Evolutionary conservation across 2,329 filamentous ascomycete species (phyloP).

Genomic region (Fusarium armeniacum): DNA sequence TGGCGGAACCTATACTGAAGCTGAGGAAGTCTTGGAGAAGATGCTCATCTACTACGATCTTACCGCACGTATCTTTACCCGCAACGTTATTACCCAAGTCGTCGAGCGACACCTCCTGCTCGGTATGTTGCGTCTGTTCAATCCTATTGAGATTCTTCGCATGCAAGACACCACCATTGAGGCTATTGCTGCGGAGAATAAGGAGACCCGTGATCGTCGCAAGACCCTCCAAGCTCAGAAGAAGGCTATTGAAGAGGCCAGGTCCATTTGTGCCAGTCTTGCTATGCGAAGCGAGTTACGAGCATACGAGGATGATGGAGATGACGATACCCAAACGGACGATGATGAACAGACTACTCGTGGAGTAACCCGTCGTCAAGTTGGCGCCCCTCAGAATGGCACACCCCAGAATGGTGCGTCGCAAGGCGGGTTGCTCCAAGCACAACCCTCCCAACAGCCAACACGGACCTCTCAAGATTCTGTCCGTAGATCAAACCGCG

Average conservation of each 20-base stretch:
- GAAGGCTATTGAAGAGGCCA: slow-evolving; percentile 65
- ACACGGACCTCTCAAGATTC: slow-evolving; percentile 41
- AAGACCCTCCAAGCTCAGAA: slow-evolving; percentile 63
- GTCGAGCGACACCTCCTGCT: slow-evolving; percentile 66
- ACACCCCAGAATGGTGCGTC: slow-evolving; percentile 31
- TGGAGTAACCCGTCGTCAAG: slow-evolving; percentile 37
- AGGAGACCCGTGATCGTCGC: slow-evolving; percentile 65
- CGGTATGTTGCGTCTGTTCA: slow-evolving; percentile 66
- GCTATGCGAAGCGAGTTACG: slow-evolving; percentile 67
- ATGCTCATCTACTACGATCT: slow-evolving; percentile 70
- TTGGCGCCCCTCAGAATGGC: slow-evolving; percentile 36
- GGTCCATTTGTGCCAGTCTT: slow-evolving; percentile 63
- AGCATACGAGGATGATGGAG: slow-evolving; percentile 55
- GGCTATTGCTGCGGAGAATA: slow-evolving; percentile 67
- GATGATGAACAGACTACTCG: slow-evolving; percentile 49
- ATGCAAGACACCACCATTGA: slow-evolving; percentile 62
- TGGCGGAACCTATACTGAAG: slow-evolving; percentile 63
- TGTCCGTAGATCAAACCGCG: slow-evolving; percentile 41
- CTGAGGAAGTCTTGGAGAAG: slow-evolving; percentile 68
- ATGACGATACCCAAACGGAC: slow-evolving; percentile 52
- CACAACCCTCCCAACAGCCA: slow-evolving; percentile 30
- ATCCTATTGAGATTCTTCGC: slow-evolving; percentile 65
- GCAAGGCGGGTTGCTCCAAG: slow-evolving; percentile 36
- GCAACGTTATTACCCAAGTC: slow-evolving; percentile 67
- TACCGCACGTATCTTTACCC: slow-evolving; percentile 65